Base-by-base conservation (phyloP, 148 eudicot genomes). In the Vaccinium darrowii region DNA sequence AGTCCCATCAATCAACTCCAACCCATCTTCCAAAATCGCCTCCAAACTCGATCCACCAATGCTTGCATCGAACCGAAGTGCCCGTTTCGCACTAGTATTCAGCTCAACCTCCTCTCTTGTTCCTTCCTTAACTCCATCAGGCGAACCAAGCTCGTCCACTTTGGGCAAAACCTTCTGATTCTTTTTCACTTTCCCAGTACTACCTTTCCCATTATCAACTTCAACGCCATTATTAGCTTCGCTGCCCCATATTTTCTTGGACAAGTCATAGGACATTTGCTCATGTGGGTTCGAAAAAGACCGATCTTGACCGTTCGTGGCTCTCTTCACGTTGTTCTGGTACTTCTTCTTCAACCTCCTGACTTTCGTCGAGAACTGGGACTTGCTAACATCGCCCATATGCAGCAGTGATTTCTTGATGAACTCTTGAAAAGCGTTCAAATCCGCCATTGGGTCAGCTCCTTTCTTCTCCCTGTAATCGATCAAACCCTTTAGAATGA, bases 331-430 rank as follows among this genome's bases (percentile, higher is more conserved):
- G 76, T 86, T 87, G 78, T 84, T 89, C 84, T 33, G 84, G 56
- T 80, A 93, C 88, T 93, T 93, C 79, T 87, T 92, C 88, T 85
- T 93, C 89, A 93, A 27, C 83, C 92, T 89, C 84, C 89, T 81
- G 12, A 90, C 65, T 71, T 92, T 93, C 39, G 89, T 90, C 14
- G 80, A 73, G 83, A 93, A 62, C 60, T 93, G 96, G 33, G 47
- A 39, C 86, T 82, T 89, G 1, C 81, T 63, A 19, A 86, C 89
- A 39, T 91, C 92, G 0, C 16, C 39, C 7, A 85, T 76, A 27
- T 83, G 87, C 30, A 90, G 87, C 30, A 90, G 63, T 13, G 85
- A 62, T 36, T 86, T 85, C 83, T 87, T 92, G 23, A 93, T 84
- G 63, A 92, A 90, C 4, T 86, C 89, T n/a, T 85, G 87, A 49